Base-by-base conservation (phyloP, 371 early-diverging fungal genomes). In the Apophysomyces ossiformis region DNA sequence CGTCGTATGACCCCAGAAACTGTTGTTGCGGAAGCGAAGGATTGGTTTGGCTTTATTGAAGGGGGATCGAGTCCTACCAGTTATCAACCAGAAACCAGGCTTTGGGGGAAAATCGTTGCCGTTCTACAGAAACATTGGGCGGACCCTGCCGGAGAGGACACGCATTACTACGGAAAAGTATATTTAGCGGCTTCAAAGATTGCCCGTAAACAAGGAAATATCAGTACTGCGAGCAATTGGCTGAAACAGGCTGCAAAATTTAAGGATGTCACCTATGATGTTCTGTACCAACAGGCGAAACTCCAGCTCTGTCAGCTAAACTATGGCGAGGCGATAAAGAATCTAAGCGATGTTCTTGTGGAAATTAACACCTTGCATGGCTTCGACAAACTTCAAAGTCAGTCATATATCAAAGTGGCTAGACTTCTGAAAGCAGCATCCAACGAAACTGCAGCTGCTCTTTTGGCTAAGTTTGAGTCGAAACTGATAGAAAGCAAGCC, bases 121-220 rank as follows among this genome's bases (percentile, higher is more conserved):
- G 18, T 41, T 57, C 74, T 72, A 35, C 64, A 15, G 57, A 64
- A 18, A 16, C n/a, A 41, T 0, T 26, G 44, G 41, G 64, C 66
- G 1, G 59, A 41, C 36, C 61, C 63, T 21, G 50, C 64, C 35
- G 9, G 39, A 2, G 35, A 11, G 9, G 59, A 39, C 7, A 44
- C 50, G 35, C 18, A 7, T 15, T 12, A 37, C 37, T 21, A 61
- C 11, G 62, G 45, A 36, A 56, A 57, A 9, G 54, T 70, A 0
- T 56, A 63, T 43, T 38, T 81, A 4, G 69, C 69, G 44, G 66
- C 74, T 45, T 70, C 78, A 2, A 76, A 70, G 44, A 66, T 74
- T 1, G 76, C 82, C 13, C 73, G 73, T 2, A 67, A 69, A 38
- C 72, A 75, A 62, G 65, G 63, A 16, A 78, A 78, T 37, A 71